These are phyloP conservation scores for Elasticomyces elasticus DNA, from an alignment of 495 filamentous ascomycete species.

Conservation along the genomic window DNA sequence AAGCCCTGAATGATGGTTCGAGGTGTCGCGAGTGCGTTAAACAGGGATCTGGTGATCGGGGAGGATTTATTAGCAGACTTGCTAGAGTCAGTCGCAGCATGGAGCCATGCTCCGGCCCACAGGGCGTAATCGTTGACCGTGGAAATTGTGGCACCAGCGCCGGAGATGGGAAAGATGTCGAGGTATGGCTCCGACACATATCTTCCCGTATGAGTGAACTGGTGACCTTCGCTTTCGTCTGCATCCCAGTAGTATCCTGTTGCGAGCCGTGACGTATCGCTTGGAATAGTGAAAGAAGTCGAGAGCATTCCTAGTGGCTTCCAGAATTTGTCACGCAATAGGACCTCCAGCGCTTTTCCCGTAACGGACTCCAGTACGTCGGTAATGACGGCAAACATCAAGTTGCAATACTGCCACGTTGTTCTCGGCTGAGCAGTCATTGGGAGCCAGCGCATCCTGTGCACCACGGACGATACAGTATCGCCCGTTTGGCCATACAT, in stretches of 20 bases:
- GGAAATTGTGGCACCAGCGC: not conserved
- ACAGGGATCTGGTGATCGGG: no score
- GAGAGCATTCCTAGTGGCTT: constrained; percentile 1
- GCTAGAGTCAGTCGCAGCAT: no score
- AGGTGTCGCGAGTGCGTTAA: not conserved
- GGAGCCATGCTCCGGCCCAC: not conserved
- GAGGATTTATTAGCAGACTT: not conserved
- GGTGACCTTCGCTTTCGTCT: no score
- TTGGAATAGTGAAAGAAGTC: not conserved
- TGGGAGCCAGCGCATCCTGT: constrained; percentile 43
- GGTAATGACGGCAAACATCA: constrained; percentile 40
- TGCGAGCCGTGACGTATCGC: not conserved
- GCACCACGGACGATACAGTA: not conserved
- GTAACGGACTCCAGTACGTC: constrained; percentile 38
- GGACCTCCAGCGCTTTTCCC: constrained; percentile 35
- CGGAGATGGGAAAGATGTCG: not conserved
- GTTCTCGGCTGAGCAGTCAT: constrained; percentile 26
- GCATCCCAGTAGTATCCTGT: not conserved
- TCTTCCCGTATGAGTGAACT: no score
- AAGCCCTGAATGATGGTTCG: not conserved
- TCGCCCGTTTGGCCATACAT: constrained; percentile 36
- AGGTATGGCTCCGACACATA: not conserved
- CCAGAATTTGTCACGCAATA: constrained; percentile 26
- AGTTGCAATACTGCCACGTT: constrained; percentile 42
- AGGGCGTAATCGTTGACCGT: not conserved